Base-by-base conservation (phyloP, 208 protist genomes). In the Herpetomonas samuelpessoai region DNA sequence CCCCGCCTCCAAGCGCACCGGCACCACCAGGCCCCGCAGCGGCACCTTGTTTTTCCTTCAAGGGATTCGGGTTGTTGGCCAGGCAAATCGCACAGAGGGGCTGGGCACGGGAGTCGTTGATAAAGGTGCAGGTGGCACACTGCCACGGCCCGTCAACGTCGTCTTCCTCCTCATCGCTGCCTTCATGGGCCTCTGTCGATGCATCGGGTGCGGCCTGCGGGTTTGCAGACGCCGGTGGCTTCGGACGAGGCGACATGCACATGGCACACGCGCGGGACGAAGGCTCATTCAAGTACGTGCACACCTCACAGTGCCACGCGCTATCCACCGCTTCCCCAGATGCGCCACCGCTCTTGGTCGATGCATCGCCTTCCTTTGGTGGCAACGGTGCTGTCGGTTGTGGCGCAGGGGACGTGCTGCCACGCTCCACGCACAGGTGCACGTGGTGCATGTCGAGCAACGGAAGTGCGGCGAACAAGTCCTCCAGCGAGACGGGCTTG, bases 111-210 rank as follows among this genome's bases (percentile, higher is more conserved):
- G 64, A 76, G 21, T 68, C 67, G 53, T 87, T 89, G 59, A 83
- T 71, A 52, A 86, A 86, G 2, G 81, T 89, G 64, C 84, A 90
- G 51, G 68, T 56, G 22, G 26, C 61, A 54, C 83, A 91, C 56
- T 69, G 47, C 81, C 79, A 88, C 57, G 69, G 71, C 10, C 65
- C 59, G 39, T 91, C 84, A 52, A 53, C 67, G 31, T 52, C 57
- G 10, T 64, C 56, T 1, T 76, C 71, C 4, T 70, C 68, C 27
- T 52, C 57, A 1, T 65, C 65, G 18, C 56, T 64, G 26, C 58
- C 69, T 1, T 50, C 31, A 3, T 27, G 51, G 14, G 26, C 12
- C n/a, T 2, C 28, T 1, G 49, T 50, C 10, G 30, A 44, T 3
- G 29, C 7, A 25, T 44, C 55, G 0, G 48, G 57, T 0, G 61